Base-by-base conservation (phyloP, 192 early-diverging fungal species). In the Coemansia sp. region DNA sequence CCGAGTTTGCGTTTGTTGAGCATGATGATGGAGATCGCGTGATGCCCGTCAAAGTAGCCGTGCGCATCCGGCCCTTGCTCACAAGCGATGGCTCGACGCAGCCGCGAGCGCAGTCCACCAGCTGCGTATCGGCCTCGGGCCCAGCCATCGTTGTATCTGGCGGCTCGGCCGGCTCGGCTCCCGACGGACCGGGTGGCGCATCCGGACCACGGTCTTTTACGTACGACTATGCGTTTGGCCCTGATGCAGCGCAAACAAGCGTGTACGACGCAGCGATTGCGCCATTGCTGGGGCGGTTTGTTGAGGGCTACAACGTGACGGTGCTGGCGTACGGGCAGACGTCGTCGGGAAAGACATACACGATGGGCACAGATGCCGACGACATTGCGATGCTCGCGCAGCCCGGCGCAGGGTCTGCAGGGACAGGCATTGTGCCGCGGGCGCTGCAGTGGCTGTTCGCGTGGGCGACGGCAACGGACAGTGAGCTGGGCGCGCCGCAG, bases 251-350 rank as follows among this genome's bases (percentile, higher is more conserved):
- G 23, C 89, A 94, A 71, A 55, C 74, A 6, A 71, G 82, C 7
- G 79, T 95, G 24, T 95, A 84, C 68, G 79, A 84, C 17, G 29
- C 69, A 1, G 73, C 78, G n/a, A 81, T 86, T 2, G 67, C 58
- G 2, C 84, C 76, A 15, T 76, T 91, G 65, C 53, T 85, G 32
- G 61, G 27, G 37, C 76, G 82, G 52, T 89, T 90, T 63, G 68
- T 90, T 32, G 85, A 90, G 82, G 96, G 96, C 17, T 95, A 92
- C 69, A 98, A 97, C 79, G 91, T 90, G 23, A 97, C 96, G 1
- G 89, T 98, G 39, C 83, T 98, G 54, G 96, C 96, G 41, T 91
- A 92, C 84, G 91, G 93, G 10, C 92, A 98, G 83, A 96, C 94
- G 10, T 95, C 93, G 11, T 90, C 89, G 4, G 96, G 96, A 55